Evolutionary conservation across 1,139 yeast genomes (phyloP), one percentile per base, ranked within the genome.

Genomic region (Cylindricascospora bacillispora): DNA sequence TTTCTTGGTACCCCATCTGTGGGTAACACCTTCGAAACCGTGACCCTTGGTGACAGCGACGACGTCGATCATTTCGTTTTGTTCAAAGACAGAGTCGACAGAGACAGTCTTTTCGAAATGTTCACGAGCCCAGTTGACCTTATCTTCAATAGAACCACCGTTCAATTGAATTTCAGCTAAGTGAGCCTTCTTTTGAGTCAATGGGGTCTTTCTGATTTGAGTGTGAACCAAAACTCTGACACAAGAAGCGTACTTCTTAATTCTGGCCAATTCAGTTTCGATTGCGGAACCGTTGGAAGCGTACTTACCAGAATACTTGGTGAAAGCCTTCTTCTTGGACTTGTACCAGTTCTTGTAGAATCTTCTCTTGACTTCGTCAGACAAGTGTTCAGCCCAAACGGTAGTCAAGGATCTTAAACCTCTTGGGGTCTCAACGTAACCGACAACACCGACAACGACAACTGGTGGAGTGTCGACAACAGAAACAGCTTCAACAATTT

Each of bases 311-410:
- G 97, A 80, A 85, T 89, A 89, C 73, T 89, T 85, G 82, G 97
- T 82, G 92, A 89, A 89, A 60, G 98, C 98, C 92, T 86, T 86
- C 94, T 89, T 89, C 92, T 89, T 89, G 54, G 95, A 80, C 78
- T 85, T 86, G 94, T 80, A 89, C 98, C 98, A 89, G 95, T 86
- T 89, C 83, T 86, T 89, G 95, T 89, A 89, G 94, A 89, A 89
- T 75, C 97, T 83, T 79, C 98, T 83, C 82, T 80, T 89, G 67
- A 89, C 76, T 70, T 89, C 98, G 65, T 89, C 98, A 57, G 94
- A 81, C 65, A 89, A 78, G 73, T 89, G 98, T 76, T 89, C 98
- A 59, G 98, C 97, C 98, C 98, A 89, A 63, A 89, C 98, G 60
- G 98, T 89, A 66, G 97, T 83, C 68, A 89, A 79, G 48, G 98